Evolutionary conservation across 2,329 filamentous ascomycete species (phyloP).

Genomic region (Talaromyces amestolkiae): DNA sequence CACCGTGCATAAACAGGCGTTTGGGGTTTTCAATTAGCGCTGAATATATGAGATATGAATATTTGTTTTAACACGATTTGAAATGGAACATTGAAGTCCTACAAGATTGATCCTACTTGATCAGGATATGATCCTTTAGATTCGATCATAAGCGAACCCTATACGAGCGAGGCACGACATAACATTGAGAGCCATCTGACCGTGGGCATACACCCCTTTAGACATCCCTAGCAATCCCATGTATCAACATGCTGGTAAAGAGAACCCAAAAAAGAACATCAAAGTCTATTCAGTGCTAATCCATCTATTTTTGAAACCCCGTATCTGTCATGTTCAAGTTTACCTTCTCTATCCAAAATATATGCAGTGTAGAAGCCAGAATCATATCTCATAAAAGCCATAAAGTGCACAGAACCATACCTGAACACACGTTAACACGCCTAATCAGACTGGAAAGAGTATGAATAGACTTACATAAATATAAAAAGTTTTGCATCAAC

Average conservation of each 20-base stretch:
- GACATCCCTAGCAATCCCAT: too few species aligned
- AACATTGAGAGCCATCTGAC: too few species aligned
- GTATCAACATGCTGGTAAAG: too few species aligned
- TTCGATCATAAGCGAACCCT: too few species aligned
- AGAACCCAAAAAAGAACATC: too few species aligned
- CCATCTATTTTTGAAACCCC: background rate
- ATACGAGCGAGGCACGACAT: too few species aligned
- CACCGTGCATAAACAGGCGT: background rate
- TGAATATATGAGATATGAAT: constrained; percentile 1
- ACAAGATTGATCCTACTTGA: too few species aligned
- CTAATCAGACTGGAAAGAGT: too few species aligned
- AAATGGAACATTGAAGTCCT: too few species aligned
- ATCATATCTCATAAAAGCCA: constrained; percentile 10
- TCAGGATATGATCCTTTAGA: too few species aligned
- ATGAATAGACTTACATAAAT: background rate
- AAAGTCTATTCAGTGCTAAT: background rate
- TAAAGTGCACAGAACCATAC: background rate
- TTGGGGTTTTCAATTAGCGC: background rate
- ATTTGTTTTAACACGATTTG: too few species aligned
- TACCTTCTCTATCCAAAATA: background rate
- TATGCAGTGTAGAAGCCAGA: background rate
- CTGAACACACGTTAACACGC: background rate
- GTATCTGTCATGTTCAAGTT: background rate
- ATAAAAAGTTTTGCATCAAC: background rate
- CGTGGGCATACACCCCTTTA: too few species aligned